Evolutionary conservation across 108 stramenopile species (phyloP).

Genomic region (Halocafeteria seosinensis): DNA sequence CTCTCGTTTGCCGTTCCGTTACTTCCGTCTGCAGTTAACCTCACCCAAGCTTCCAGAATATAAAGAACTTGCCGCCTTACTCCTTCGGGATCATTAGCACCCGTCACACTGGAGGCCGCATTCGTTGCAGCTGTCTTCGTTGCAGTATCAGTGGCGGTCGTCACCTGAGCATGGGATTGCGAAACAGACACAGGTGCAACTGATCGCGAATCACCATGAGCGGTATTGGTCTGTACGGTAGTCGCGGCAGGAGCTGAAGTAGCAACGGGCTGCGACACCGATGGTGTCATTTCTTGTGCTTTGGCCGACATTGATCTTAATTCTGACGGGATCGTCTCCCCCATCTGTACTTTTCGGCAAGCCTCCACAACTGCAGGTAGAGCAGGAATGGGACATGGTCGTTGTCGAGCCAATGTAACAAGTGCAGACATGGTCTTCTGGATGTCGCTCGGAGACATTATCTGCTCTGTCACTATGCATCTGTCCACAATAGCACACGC

Average conservation of each 20-base stretch:
- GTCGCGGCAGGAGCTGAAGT: too few species aligned
- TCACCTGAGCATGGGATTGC: conserved; percentile 8
- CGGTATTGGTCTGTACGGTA: too few species aligned
- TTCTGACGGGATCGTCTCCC: too few species aligned
- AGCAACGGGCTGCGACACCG: too few species aligned
- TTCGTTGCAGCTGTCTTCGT: conserved; percentile 41
- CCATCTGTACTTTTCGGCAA: too few species aligned
- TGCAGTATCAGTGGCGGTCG: conserved; percentile 46
- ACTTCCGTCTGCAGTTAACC: conserved; percentile 51
- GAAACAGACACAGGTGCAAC: conserved; percentile 1
- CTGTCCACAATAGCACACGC: too few species aligned
- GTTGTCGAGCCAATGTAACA: too few species aligned
- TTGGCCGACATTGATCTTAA: too few species aligned
- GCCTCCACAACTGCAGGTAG: too few species aligned
- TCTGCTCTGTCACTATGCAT: too few species aligned
- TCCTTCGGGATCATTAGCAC: conserved; percentile 51
- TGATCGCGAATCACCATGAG: conserved; percentile 50
- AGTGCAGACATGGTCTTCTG: background rate
- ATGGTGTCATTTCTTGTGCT: too few species aligned
- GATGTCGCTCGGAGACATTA: background rate
- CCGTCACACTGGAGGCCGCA: conserved; percentile 48
- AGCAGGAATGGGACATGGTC: too few species aligned
- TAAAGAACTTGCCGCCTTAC: conserved; percentile 62
- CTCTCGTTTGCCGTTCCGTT: conserved; percentile 55
- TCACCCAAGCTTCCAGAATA: conserved; percentile 85